Base-by-base conservation (phyloP, 202 grass and related monocot species). In the Carex arenaria region DNA sequence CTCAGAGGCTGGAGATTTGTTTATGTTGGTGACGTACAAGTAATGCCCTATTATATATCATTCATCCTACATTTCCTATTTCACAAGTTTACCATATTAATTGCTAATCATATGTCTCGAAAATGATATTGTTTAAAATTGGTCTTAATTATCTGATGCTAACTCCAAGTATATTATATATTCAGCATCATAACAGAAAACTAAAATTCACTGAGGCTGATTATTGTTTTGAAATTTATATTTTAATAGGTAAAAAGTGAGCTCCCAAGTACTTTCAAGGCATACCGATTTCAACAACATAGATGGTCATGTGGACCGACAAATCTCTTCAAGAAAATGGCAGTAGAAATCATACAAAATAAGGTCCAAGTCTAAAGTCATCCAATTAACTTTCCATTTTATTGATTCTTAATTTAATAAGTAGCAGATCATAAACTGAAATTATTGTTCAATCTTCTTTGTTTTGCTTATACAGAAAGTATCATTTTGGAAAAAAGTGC, bases 241-340 rank as follows among this genome's bases (percentile, higher is more conserved):
- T 0, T 70, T 15, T 61, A 47, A 80, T 87, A 97, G 94, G 94
- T 97, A 57, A 94, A 92, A 84, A 97, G 90, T 30, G 94, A 97
- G 85, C 72, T 97, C 13, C 94, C 91, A 55, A 97, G 94, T 84
- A 97, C 89, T 81, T 94, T 94, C 88, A 92, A 97, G 84, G 94
- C 91, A 2, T 97, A 89, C 56, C 70, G 94, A 5, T 94, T 92
- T 83, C 94, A 97, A 82, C 94, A 97, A 84, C 94, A 92, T 62
- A 92, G 94, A 79, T 97, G 94, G 94, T 97, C 94, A 6, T 97
- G 94, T 69, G 94, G 94, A 22, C 91, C 94, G 0, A 88, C 94
- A 45, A 94, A 97, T 56, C 72, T 97, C 56, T 97, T 97, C 80
- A 97, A 94, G 91, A 97, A 97, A 86, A 97, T 97, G 94, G 83